Base-by-base conservation (phyloP, 1,284 basidiomycete species). In the Gomphus bonarii region DNA sequence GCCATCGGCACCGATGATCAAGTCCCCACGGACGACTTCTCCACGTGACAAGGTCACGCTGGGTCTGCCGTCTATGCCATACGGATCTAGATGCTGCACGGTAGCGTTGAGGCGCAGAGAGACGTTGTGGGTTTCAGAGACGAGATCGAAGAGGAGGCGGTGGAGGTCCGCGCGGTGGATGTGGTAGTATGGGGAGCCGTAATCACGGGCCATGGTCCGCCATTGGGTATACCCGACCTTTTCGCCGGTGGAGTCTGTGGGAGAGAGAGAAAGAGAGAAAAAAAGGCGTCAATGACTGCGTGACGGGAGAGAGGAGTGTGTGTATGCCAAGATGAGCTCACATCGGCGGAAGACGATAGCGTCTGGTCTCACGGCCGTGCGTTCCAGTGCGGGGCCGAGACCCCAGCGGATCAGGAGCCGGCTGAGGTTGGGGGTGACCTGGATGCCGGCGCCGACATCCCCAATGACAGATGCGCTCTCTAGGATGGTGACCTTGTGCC, bases 91-190 rank as follows among this genome's bases (percentile, higher is more conserved):
- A 44, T 57, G 65, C 61, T 1, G 51, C 25, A 81, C 78, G 33
- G 68, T 67, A 1, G 75, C 65, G 58, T 75, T 70, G 44, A 79
- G 79, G 3, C 71, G 69, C 49, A 85, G 70, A 2, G 69, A 66
- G 18, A 81, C 80, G 33, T 63, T 64, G 3, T 75, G 71, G 43
- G 57, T 58, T 14, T 47, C 49, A 3, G 63, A 63, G 9, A 76
- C 76, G 35, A 78, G 70, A 25, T 78, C 76, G 59, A 73, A 74
- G 12, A 85, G 68, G 16, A 81, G 68, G 9, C 71, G 66, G 61
- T 80, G 76, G 42, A 85, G 73, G 57, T 82, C 78, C 12, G 78
- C 79, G 56, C 84, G 79, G 73, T 85, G 72, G 51, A 75, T 67
- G 60, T 79, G 75, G 62, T 76, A 80, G 60, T 79, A 80, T 0